Evolutionary conservation across 352 stramenopile species (phyloP), one percentile per base, ranked within the genome.

Genomic region (Thalassiosira hispida): DNA sequence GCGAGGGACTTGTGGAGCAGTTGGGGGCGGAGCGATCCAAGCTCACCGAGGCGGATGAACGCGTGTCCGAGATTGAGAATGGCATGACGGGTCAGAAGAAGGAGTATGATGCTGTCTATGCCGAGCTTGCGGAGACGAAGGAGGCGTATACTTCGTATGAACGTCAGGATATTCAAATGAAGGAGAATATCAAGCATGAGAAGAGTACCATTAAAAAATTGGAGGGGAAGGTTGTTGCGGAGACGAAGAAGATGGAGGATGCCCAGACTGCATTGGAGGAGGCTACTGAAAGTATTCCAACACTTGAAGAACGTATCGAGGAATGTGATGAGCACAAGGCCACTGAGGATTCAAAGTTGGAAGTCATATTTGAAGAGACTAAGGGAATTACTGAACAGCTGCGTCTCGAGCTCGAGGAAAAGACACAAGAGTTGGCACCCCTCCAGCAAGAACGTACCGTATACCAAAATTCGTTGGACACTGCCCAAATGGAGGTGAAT

Each of bases 141-240:
- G 85, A 97, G 20, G 92, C 97, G 62, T 99, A 98, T 79, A 92
- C 94, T 6, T 93, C 96, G 14, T 98, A 98, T 81, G 97, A 99
- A 86, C 93, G 97, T 59, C 93, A 97, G 78, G 97, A 99, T 74
- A 98, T 99, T 77, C 98, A 99, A 87, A 85, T 98, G 49, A 90
- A 94, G 27, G 97, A 99, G 90, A 96, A 98, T 68, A 93, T 99
- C 47, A 99, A 99, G 84, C 96, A 97, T 81, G 90, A 92, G 20
- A 98, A 98, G 81, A 85, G 93, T 47, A 91, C 95, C 51, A 90
- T 96, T 5, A 97, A 97, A 44, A 97, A 98, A 75, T 75, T 98
- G 12, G 87, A 98, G 51, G 84, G 85, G 0, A 93, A 95, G 29
- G 92, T 97, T 35, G 95, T 96, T 62, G 96, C 95, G 46, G 96